These are phyloP conservation scores for Salix caprea DNA, from an alignment of 345 rosid genomes.

Conservation along the genomic window DNA sequence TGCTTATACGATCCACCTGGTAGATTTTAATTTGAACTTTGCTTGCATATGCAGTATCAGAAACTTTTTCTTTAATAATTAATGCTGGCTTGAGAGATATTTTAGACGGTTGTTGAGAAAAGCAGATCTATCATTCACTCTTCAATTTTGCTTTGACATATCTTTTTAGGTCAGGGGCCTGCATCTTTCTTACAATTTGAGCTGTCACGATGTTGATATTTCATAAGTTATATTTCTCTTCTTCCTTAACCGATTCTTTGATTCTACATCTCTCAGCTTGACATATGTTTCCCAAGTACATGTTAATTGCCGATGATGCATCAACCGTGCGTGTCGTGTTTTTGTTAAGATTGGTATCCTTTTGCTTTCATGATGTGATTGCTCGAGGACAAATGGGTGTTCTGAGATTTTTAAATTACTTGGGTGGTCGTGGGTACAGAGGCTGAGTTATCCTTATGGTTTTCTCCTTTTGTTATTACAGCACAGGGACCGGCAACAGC, in stretches of 20 bases:
- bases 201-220: constrained; percentile 38
- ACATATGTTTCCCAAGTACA: constrained; percentile 15
- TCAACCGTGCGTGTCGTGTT: neutral
- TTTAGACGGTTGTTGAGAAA: neutral
- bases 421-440: no score
- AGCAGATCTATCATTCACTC: constrained; percentile 6
- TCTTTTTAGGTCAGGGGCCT: neutral
- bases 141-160: neutral
- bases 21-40: constrained; percentile 13
- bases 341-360: neutral
- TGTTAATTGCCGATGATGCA: neutral
- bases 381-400: no score
- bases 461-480: neutral
- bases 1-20: neutral
- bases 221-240: constrained; percentile 2
- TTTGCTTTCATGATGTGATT: neutral
- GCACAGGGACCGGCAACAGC: constrained; percentile 18
- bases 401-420: no score
- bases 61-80: neutral
- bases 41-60: constrained; percentile 3
- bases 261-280: neutral
- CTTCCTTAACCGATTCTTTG: neutral
- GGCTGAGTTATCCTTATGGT: no score
- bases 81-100: neutral
- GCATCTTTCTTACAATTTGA: constrained; percentile 9